A percentile compares a stretch with the other conserved stretches of the same genome.
Conservation (phyloP, 768 basidiomycete species). For the Phlebiopsis gigantea region DNA sequence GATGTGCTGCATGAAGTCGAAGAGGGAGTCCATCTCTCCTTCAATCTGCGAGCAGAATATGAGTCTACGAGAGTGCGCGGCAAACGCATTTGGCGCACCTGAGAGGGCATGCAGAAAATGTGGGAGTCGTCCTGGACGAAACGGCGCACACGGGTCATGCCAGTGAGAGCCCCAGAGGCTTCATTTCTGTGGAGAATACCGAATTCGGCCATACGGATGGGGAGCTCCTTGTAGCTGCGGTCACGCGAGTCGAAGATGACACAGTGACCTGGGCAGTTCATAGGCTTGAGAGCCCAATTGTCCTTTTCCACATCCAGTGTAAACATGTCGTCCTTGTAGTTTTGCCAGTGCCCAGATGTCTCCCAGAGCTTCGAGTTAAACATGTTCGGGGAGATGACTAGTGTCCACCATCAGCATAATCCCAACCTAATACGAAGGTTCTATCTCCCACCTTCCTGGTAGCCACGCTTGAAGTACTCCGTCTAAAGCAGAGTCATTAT, state of each 20-base stretch:
- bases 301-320: conserved; percentile 92
- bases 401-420: not conserved
- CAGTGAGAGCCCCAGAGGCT: conserved; percentile 89
- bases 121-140: conserved; percentile 99
- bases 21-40: conserved; percentile 78
- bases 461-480: conserved; percentile 94
- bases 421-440: not conserved
- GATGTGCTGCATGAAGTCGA: conserved; percentile 92
- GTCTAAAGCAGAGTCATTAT: conserved; percentile 36
- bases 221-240: conserved; percentile 91
- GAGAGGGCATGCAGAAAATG: conserved; percentile 94
- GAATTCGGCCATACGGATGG: conserved; percentile 97
- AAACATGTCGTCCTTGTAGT: conserved; percentile 99
- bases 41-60: conserved; percentile 50
- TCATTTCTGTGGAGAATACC: conserved; percentile 97
- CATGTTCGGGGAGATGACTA: conserved; percentile 98
- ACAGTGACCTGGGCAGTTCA: conserved; percentile 99
- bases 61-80: not conserved
- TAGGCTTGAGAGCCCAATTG: conserved; percentile 93
- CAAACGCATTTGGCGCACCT: conserved; percentile 39
- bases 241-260: conserved; percentile 93
- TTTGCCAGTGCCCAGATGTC: conserved; percentile 96
- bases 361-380: conserved; percentile 96
- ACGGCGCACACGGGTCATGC: conserved; percentile 86
- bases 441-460: conserved; percentile 70